A percentile compares a stretch with the other conserved stretches of the same genome.
Evolutionary conservation across 352 stramenopile species (phyloP).

Genomic region (Pythium phragmitis): DNA sequence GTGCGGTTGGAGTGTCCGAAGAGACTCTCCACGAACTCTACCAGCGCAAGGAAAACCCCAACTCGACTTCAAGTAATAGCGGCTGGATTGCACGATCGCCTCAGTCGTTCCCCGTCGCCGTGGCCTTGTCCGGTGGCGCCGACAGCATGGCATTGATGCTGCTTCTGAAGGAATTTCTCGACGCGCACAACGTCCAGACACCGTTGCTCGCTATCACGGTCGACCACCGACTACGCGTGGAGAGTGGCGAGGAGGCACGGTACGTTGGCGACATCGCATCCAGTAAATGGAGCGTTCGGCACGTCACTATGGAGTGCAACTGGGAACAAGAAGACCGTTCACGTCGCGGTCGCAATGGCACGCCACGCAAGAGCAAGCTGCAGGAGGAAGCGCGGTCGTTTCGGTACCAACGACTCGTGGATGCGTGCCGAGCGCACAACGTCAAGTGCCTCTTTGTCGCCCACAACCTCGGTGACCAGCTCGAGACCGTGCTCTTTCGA

Average conservation of each 20-base stretch:
- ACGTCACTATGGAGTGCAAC: constrained; percentile 53
- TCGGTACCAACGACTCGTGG: constrained; percentile 61
- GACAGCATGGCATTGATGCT: constrained; percentile 85
- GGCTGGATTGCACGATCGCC: neutral
- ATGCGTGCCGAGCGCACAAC: constrained; percentile 46
- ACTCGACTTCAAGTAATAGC: neutral
- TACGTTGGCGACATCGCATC: constrained; percentile 48
- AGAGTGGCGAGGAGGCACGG: constrained; percentile 63
- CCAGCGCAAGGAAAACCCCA: neutral
- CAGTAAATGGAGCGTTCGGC: constrained; percentile 41
- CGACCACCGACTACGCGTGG: constrained; percentile 64
- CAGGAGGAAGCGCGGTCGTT: constrained; percentile 68
- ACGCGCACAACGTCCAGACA: constrained; percentile 42
- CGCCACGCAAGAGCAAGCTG: constrained; percentile 65
- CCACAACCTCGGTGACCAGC: constrained; percentile 76
- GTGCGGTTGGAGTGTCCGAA: neutral
- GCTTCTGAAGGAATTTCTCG: constrained; percentile 64
- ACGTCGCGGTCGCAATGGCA: neutral
- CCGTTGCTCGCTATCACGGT: constrained; percentile 79
- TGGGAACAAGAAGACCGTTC: constrained; percentile 33
- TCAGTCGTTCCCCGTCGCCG: constrained; percentile 49
- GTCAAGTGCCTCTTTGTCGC: constrained; percentile 77
- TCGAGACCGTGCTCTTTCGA: constrained; percentile 82
- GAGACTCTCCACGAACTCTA: constrained; percentile 6
- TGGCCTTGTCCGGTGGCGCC: constrained; percentile 72